Evolutionary conservation across 768 basidiomycete genomes (phyloP).

Genomic region (Pisolithus microcarpus): DNA sequence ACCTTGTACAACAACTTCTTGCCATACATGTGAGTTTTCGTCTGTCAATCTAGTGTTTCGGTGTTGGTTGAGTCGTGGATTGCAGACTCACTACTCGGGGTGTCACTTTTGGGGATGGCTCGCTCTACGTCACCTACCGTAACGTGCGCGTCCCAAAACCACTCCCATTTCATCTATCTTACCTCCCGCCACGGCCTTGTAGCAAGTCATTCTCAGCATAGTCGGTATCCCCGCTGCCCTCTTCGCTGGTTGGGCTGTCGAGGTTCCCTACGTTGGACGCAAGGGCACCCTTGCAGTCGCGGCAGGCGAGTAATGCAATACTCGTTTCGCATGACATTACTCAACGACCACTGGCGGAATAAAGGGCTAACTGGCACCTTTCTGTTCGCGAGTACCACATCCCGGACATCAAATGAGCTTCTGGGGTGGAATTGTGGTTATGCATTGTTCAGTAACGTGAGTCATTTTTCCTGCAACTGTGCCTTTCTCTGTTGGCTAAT

Average conservation of each 20-base stretch:
- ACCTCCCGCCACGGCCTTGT: too few relatives aligned
- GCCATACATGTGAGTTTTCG: too few relatives aligned
- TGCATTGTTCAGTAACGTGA: constrained; percentile 53
- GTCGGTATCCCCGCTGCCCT: constrained; percentile 68
- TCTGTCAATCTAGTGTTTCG: too few relatives aligned
- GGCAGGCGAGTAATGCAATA: constrained; percentile 41
- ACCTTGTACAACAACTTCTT: too few relatives aligned
- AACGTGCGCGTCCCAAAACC: too few relatives aligned
- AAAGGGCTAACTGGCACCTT: constrained; percentile 68
- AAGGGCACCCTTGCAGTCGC: constrained; percentile 60
- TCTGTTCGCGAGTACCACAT: constrained; percentile 70
- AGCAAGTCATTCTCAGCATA: too few relatives aligned
- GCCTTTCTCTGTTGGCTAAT: neutral
- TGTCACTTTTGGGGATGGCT: too few relatives aligned
- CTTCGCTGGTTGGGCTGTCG: constrained; percentile 65
- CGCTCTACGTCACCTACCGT: too few relatives aligned
- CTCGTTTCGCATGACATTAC: constrained; percentile 23
- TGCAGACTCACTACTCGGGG: too few relatives aligned
- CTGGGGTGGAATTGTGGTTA: constrained; percentile 80
- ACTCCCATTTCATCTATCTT: too few relatives aligned
- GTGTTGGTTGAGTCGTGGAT: too few relatives aligned
- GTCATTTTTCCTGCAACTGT: constrained; percentile 10
- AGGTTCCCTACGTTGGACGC: constrained; percentile 55
- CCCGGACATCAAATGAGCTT: constrained; percentile 57
- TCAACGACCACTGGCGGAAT: constrained; percentile 41